Conservation (phyloP, 495 filamentous ascomycete species). For the Aspergillus sclerotioniger region DNA sequence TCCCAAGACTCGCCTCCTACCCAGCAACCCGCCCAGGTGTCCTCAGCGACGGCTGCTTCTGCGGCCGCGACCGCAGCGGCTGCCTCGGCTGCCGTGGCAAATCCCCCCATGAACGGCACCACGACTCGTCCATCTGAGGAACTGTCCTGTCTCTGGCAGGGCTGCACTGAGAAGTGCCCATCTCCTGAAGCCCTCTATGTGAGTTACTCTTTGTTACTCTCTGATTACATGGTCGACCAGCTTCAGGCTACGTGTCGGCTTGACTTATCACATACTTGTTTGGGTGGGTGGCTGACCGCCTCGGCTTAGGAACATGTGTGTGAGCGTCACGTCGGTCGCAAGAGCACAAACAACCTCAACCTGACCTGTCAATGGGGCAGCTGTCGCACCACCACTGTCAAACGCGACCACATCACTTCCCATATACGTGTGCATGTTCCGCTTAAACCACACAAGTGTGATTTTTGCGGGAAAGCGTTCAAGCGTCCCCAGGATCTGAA, state of each 20-base stretch:
- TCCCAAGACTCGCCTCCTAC: slow-evolving; percentile 25
- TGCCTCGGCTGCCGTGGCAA: slow-evolving; percentile 45
- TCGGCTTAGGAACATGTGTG: slow-evolving; percentile 86
- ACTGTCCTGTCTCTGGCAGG: slow-evolving; percentile 81
- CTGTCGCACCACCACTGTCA: slow-evolving; percentile 95
- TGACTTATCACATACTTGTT: not conserved
- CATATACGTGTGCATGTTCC: slow-evolving; percentile 98
- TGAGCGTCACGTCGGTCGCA: slow-evolving; percentile 96
- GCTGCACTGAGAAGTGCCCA: slow-evolving; percentile 76
- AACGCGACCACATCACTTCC: slow-evolving; percentile 99
- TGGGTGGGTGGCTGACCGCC: slow-evolving; percentile 14
- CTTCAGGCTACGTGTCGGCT: slow-evolving; percentile 12
- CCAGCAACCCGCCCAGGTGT: slow-evolving; percentile 21
- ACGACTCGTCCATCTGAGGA: slow-evolving; percentile 47
- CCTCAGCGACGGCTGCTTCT: slow-evolving; percentile 38
- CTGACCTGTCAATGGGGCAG: slow-evolving; percentile 95
- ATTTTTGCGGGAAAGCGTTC: slow-evolving; percentile 98
- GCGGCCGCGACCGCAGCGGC: slow-evolving; percentile 45
- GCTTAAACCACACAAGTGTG: slow-evolving; percentile 96
- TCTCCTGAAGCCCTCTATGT: slow-evolving; percentile 88
- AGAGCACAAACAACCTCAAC: slow-evolving; percentile 98
- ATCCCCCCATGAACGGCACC: slow-evolving; percentile 35
- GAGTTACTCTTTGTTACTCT: slow-evolving; percentile 43
- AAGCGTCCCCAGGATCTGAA: slow-evolving; percentile 99
- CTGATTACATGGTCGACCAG: not conserved